phyloP scores from a whole-genome alignment of 768 basidiomycete species.

The Panus rudis region DNA sequence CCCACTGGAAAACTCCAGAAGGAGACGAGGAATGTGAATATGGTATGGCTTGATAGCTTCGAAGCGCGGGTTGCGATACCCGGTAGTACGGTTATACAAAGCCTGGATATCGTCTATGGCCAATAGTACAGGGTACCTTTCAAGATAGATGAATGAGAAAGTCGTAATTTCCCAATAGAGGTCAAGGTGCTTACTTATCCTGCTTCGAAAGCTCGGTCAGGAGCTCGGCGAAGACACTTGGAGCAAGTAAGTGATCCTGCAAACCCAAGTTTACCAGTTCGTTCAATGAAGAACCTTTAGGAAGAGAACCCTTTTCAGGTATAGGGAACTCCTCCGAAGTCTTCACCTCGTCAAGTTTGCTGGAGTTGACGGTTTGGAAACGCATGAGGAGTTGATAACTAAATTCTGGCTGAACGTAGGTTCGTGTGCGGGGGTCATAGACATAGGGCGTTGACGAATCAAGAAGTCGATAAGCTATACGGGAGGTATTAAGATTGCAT shows the following conservation, averaged over 20 bases:
- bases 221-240: constrained; percentile 49
- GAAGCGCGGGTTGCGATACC: constrained; percentile 72
- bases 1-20: constrained; percentile 77
- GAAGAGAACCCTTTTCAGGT: constrained; percentile 33
- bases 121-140: constrained; percentile 69
- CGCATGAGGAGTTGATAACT: constrained; percentile 59
- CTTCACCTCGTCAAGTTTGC: constrained; percentile 34
- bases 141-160: not conserved
- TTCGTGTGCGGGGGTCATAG: constrained; percentile 71
- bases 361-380: constrained; percentile 51
- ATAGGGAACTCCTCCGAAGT: constrained; percentile 17
- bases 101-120: constrained; percentile 89
- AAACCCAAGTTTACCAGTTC: constrained; percentile 54
- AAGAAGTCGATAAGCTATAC: constrained; percentile 49
- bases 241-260: constrained; percentile 45
- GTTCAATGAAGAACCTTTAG: constrained; percentile 40
- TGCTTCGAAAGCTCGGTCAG: constrained; percentile 60
- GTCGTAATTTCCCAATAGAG: not conserved
- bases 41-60: constrained; percentile 65
- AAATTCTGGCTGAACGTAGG: constrained; percentile 66
- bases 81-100: constrained; percentile 53
- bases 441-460: constrained; percentile 66
- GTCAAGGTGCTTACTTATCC: constrained; percentile 40
- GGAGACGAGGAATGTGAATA: constrained; percentile 67
- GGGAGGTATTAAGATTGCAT: not conserved